phyloP scores from a whole-genome alignment of 2,329 filamentous ascomycete species.

The Akanthomyces muscarius region DNA sequence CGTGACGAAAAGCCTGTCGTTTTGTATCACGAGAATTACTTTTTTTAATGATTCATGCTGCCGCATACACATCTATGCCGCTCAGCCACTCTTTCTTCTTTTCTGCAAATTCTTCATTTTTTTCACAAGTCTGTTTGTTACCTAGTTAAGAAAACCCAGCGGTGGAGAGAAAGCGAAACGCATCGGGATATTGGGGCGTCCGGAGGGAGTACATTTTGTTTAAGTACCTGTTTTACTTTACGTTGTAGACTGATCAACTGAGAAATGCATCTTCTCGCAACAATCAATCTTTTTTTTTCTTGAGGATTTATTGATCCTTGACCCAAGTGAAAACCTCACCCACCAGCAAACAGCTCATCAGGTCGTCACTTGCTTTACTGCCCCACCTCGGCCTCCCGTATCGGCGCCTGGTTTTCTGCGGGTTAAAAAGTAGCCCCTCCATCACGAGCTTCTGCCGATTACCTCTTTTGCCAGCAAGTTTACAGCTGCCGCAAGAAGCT shows the following conservation, averaged over 20 bases:
- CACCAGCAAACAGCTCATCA: background rate
- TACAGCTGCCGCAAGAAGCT: background rate
- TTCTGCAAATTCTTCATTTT: constrained; percentile 12
- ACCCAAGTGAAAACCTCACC: background rate
- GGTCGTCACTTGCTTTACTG: background rate
- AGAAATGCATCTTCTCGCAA: constrained; percentile 4
- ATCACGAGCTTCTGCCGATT: constrained; percentile 1
- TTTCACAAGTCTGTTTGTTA: constrained; percentile 7
- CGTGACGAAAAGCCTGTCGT: background rate
- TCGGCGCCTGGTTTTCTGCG: background rate
- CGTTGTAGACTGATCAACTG: constrained; percentile 12
- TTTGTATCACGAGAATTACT: constrained; percentile 14
- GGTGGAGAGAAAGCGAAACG: constrained; percentile 7
- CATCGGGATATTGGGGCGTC: constrained; percentile 15
- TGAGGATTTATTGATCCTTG: background rate
- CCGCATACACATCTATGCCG: background rate
- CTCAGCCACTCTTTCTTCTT: constrained; percentile 11
- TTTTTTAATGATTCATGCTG: constrained; percentile 11
- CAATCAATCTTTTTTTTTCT: background rate
- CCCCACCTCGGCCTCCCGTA: constrained; percentile 11
- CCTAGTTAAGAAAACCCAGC: constrained; percentile 2
- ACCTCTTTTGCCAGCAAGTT: background rate
- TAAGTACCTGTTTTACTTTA: constrained; percentile 14
- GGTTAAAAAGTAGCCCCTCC: constrained; percentile 15
- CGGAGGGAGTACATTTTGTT: constrained; percentile 12